These are phyloP conservation scores for Parafenestella ontariensis DNA, from an alignment of 2,329 filamentous ascomycete genomes.

Conservation along the genomic window DNA sequence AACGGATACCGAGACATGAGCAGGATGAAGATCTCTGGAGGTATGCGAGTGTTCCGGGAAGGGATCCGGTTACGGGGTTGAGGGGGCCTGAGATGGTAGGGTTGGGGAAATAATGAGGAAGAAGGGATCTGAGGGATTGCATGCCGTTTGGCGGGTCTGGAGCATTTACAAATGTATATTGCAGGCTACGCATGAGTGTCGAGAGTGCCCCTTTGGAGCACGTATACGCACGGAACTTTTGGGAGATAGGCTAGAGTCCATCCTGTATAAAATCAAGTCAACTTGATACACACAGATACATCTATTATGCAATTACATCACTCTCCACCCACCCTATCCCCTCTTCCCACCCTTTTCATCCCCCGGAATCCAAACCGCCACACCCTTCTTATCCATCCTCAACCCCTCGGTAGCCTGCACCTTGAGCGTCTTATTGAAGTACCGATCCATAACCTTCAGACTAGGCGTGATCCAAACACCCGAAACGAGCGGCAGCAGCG, in stretches of 20 bases:
- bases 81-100: neutral
- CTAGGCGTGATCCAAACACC: constrained; percentile 75
- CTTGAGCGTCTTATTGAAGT: constrained; percentile 89
- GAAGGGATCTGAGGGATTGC: no score
- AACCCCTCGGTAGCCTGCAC: constrained; percentile 79
- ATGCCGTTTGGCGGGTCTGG: no score
- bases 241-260: no score
- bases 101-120: neutral
- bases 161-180: no score
- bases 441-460: constrained; percentile 82
- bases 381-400: constrained; percentile 61
- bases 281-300: no score
- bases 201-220: no score
- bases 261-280: no score
- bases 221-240: no score
- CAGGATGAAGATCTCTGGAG: constrained; percentile 42
- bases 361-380: constrained; percentile 49
- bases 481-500: constrained; percentile 69
- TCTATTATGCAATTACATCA: no score
- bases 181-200: no score
- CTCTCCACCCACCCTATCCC: neutral
- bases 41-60: constrained; percentile 24
- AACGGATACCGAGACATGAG: constrained; percentile 32
- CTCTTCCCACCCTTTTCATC: constrained; percentile 5
- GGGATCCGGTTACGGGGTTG: constrained; percentile 22